Percentiles rank a stretch among this genome's conserved stretches.
Conservation (phyloP, 441 rosid genomes). For the Rhodomyrtus psidioides region DNA sequence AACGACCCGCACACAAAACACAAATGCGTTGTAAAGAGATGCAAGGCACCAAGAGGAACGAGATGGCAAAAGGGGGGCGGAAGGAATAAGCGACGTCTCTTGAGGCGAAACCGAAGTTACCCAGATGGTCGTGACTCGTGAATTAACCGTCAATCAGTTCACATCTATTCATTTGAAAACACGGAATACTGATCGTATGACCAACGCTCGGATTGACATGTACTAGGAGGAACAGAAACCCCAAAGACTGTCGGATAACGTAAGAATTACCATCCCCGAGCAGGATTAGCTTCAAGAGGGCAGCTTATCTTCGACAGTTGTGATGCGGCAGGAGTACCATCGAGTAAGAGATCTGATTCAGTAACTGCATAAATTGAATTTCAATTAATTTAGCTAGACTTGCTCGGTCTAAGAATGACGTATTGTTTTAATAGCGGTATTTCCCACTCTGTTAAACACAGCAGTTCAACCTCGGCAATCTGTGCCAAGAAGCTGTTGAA, state of each 20-base stretch:
- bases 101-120: not conserved
- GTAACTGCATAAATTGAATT: slow-evolving; percentile 6
- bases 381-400: not conserved
- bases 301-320: slow-evolving; percentile 36
- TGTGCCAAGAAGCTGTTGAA: slow-evolving; percentile 51
- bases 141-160: not conserved
- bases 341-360: slow-evolving; percentile 19
- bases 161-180: not conserved
- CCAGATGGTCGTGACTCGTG: not conserved
- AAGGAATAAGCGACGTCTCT: not conserved
- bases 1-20: slow-evolving; percentile 47
- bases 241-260: not conserved
- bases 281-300: slow-evolving; percentile 65
- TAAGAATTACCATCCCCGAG: slow-evolving; percentile 80
- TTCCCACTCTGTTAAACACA: not conserved
- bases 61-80: not conserved
- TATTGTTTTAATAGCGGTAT: not conserved
- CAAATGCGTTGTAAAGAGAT: not conserved
- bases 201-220: not conserved
- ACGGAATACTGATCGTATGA: not conserved
- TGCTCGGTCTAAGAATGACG: not conserved
- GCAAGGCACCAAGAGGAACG: no score
- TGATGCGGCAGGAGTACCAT: slow-evolving; percentile 14
- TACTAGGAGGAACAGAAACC: not conserved
- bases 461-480: slow-evolving; percentile 6